Evolutionary conservation across 805 yeast genomes (phyloP), one percentile per base, ranked within the genome.

Genomic region (Candida chilensis): DNA sequence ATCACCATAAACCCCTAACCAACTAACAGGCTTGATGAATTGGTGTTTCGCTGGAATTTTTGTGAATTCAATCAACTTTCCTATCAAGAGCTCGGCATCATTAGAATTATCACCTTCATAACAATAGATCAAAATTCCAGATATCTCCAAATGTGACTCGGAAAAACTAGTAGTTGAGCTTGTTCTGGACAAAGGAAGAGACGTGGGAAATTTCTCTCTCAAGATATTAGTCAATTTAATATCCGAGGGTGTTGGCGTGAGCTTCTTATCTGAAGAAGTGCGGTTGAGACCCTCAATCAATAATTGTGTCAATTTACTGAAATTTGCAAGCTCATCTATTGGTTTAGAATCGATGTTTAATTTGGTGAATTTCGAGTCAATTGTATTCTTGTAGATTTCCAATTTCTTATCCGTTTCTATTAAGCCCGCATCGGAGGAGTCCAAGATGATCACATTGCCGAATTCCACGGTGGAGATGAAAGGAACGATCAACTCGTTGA

Each of bases 61-160:
- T 17, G 60, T 41, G 13, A 57, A 36, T 4, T 52, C 40, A 5
- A 48, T 39, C 3, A 64, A 48, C 19, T 52, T 49, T 9, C 38
- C 37, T 2, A 82, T 75, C 36, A 80, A 51, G 7, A 47, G 37
- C 26, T 59, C 60, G 5, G 94, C 92, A 49, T 87, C 95, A 14
- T 52, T 46, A 17, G 78, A 69, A 50, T 90, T 90, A 51, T 88
- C 96, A 20, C 97, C 96, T 49, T 88, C 96, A 51, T 84, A 86
- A 2, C 80, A 94, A 47, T 67, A 77, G 12, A 72, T 60, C 8
- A 72, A 70, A n/a, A 71, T 37, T 4, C 69, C 66, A n/a, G 47
- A 32, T 4, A 20, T 21, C 20, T 32, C 33, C 9, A 36, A 40
- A 22, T n/a, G 15, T 8, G n/a, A 24, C 27, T 16, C 11, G 12